Conservation (phyloP, 2,329 filamentous ascomycete genomes). For the Colletotrichum filicis region DNA sequence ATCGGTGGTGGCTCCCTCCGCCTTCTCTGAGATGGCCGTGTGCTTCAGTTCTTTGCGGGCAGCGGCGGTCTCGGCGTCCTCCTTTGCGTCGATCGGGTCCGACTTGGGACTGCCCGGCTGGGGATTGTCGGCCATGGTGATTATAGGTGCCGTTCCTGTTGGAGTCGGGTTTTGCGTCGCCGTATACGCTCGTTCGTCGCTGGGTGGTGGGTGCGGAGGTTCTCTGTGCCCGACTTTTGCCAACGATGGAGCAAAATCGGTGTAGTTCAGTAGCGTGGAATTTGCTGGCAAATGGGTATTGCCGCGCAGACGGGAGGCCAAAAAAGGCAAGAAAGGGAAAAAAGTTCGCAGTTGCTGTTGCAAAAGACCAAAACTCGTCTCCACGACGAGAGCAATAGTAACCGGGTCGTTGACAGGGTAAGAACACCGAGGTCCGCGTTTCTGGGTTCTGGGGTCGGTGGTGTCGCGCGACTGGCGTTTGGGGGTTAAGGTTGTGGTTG, state of each 20-base stretch:
- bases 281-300: background rate
- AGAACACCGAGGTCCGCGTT: background rate
- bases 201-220: conserved; percentile 1
- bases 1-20: conserved; percentile 39
- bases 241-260: conserved; percentile 5
- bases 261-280: background rate
- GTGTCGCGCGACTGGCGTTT: conserved; percentile 3
- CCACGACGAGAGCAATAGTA: background rate
- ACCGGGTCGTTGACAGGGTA: background rate
- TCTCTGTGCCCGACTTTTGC: conserved; percentile 19
- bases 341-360: background rate
- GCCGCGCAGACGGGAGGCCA: background rate
- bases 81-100: conserved; percentile 52
- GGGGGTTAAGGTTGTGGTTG: background rate
- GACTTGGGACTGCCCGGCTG: conserved; percentile 54
- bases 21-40: conserved; percentile 68
- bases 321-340: background rate
- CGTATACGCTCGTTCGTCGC: background rate
- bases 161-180: background rate
- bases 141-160: background rate
- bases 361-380: background rate
- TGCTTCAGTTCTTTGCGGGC: conserved; percentile 73
- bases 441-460: background rate
- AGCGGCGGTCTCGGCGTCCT: conserved; percentile 73
- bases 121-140: conserved; percentile 57